phyloP scores from a whole-genome alignment of 1,284 basidiomycete genomes.

The Fomitopsis schrenkii region DNA sequence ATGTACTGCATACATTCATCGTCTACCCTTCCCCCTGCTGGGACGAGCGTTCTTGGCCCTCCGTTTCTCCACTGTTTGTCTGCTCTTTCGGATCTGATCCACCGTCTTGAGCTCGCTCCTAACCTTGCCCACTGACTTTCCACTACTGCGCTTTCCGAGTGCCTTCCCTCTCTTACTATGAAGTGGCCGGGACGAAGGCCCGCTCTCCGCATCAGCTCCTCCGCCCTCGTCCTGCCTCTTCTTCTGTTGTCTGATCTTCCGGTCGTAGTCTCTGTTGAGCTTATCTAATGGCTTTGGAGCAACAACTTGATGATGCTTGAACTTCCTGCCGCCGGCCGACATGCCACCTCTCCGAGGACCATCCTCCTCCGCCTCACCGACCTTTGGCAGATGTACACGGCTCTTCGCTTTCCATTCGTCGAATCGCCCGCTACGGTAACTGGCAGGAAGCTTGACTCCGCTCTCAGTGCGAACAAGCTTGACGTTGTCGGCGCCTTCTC shows the following conservation, averaged over 20 bases:
- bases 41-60: constrained; percentile 77
- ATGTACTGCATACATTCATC: constrained; percentile 26
- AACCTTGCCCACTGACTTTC: constrained; percentile 58
- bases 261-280: constrained; percentile 63
- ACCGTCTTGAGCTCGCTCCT: constrained; percentile 80
- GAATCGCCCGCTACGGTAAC: constrained; percentile 90
- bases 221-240: constrained; percentile 41
- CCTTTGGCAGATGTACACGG: constrained; percentile 66
- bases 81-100: constrained; percentile 78
- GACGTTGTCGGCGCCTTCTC: constrained; percentile 87
- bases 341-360: constrained; percentile 27
- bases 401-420: constrained; percentile 92
- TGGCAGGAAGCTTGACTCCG: constrained; percentile 89
- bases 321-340: constrained; percentile 47
- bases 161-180: constrained; percentile 27
- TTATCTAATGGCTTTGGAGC: constrained; percentile 73
- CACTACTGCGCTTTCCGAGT: constrained; percentile 42
- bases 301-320: constrained; percentile 60
- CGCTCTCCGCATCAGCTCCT: constrained; percentile 14
- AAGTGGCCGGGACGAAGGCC: constrained; percentile 13
- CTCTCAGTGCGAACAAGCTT: constrained; percentile 94
- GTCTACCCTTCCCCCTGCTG: constrained; percentile 43
- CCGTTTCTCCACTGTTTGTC: constrained; percentile 58
- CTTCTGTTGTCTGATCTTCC: constrained; percentile 52
- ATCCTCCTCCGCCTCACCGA: constrained; percentile 75